phyloP scores from a whole-genome alignment of 257 asterid species.

The Nicotiana tabacum region DNA sequence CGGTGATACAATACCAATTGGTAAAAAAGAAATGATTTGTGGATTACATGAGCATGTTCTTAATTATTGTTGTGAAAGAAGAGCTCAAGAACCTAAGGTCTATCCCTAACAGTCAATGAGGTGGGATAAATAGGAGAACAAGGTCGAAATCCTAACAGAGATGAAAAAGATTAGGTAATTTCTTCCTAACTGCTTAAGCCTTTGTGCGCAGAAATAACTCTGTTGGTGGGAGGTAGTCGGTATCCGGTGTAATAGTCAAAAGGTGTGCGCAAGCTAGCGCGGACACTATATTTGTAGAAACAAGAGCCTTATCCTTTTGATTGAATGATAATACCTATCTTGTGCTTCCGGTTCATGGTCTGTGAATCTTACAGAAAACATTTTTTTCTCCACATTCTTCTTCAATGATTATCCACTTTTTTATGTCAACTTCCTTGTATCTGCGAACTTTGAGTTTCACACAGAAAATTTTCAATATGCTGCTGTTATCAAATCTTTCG shows the following conservation, averaged over 20 bases:
- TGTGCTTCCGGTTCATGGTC: not conserved
- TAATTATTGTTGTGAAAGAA: not conserved
- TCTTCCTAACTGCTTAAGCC: not conserved
- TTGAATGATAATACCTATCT: not conserved
- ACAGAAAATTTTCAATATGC: not conserved
- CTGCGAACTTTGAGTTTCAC: not conserved
- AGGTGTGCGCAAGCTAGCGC: not conserved
- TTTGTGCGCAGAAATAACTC: not conserved
- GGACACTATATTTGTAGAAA: not conserved
- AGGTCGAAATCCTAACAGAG: not conserved
- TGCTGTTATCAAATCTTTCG: not conserved
- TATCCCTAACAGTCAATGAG: not conserved
- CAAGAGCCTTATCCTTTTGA: not conserved
- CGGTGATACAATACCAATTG: not conserved
- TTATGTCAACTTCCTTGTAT: not conserved
- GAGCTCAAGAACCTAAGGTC: not conserved
- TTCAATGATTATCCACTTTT: not conserved
- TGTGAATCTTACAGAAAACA: not conserved
- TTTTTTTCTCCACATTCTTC: not conserved
- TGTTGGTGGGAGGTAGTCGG: not conserved
- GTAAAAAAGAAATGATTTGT: not conserved
- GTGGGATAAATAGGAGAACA: not conserved
- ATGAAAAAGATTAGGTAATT: not conserved
- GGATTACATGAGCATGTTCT: not conserved
- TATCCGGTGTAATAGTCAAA: not conserved